These are phyloP conservation scores for Nannizziopsis arthrosporioides DNA, from an alignment of 2,329 filamentous ascomycete species.

Conservation along the genomic window DNA sequence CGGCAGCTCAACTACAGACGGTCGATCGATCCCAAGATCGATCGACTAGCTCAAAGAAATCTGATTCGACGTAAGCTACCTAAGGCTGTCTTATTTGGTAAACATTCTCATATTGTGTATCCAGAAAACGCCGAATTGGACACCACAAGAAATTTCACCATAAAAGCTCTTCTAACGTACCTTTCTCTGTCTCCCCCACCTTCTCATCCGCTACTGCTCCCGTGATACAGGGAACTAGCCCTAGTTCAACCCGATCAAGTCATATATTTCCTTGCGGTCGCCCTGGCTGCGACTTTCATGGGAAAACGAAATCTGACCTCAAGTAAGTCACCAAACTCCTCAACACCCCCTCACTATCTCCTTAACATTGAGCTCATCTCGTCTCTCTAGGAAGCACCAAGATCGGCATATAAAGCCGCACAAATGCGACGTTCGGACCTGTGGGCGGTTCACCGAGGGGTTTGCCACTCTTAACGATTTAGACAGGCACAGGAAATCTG, in stretches of 20 bases:
- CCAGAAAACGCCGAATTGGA: too few relatives aligned
- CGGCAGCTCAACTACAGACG: too few relatives aligned
- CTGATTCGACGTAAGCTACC: too few relatives aligned
- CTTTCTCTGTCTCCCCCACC: too few relatives aligned
- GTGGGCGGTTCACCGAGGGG: conserved; percentile 49
- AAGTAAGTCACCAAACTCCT: neutral
- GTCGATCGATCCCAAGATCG: too few relatives aligned
- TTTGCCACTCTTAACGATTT: conserved; percentile 78
- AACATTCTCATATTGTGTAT: too few relatives aligned
- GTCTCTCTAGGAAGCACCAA: conserved; percentile 54
- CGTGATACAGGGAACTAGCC: too few relatives aligned
- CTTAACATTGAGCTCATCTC: neutral
- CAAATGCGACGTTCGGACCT: conserved; percentile 48
- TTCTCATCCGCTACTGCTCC: too few relatives aligned
- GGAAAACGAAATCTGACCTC: conserved; percentile 2
- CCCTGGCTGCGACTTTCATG: neutral
- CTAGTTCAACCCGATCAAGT: too few relatives aligned
- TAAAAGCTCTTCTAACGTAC: too few relatives aligned
- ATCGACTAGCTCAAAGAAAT: too few relatives aligned
- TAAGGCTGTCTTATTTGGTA: too few relatives aligned
- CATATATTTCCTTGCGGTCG: neutral
- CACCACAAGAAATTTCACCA: neutral
- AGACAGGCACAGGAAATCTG: conserved; percentile 47
- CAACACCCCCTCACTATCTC: neutral
- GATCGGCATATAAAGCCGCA: conserved; percentile 58